Evolutionary conservation across 768 basidiomycete genomes (phyloP).

Genomic region (Sarcomyxa edulis): DNA sequence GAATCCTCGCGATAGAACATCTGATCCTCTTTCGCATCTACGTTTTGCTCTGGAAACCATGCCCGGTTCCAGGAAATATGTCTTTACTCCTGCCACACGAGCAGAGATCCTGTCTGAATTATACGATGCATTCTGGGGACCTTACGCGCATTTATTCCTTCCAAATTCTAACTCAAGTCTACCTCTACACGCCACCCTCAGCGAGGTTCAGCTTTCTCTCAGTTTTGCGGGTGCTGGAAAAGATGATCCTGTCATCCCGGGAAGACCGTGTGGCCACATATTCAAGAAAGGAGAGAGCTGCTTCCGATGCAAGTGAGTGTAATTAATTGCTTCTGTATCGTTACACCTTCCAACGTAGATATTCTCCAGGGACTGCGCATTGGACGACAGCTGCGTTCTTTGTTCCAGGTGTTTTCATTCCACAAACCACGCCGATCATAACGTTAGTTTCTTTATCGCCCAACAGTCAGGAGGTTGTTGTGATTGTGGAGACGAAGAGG

Average conservation of each 20-base stretch:
- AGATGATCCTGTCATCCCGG: slow-evolving; percentile 56
- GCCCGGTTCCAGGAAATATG: slow-evolving; percentile 74
- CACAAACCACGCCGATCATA: slow-evolving; percentile 83
- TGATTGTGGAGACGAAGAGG: slow-evolving; percentile 90
- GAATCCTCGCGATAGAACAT: slow-evolving; percentile 48
- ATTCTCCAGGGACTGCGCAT: slow-evolving; percentile 75
- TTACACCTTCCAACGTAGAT: slow-evolving; percentile 7
- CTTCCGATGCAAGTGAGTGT: slow-evolving; percentile 86
- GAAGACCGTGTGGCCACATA: slow-evolving; percentile 76
- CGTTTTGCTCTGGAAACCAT: slow-evolving; percentile 76
- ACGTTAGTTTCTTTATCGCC: slow-evolving; percentile 88
- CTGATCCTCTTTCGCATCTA: slow-evolving; percentile 67
- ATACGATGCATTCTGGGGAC: slow-evolving; percentile 80
- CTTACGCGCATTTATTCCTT: slow-evolving; percentile 67
- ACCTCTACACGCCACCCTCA: slow-evolving; percentile 58
- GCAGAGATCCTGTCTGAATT: slow-evolving; percentile 79
- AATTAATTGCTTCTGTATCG: slow-evolving; percentile 1
- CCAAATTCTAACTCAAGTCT: slow-evolving; percentile 58
- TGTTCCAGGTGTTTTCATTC: slow-evolving; percentile 88
- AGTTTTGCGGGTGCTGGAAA: slow-evolving; percentile 56
- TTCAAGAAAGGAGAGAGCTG: slow-evolving; percentile 91
- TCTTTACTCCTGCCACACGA: slow-evolving; percentile 67
- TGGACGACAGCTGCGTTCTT: slow-evolving; percentile 86
- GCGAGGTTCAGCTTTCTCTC: slow-evolving; percentile 61
- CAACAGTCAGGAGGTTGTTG: slow-evolving; percentile 92